Conservation (phyloP, 805 yeast genomes). For the Debaryomyces hansenii region DNA sequence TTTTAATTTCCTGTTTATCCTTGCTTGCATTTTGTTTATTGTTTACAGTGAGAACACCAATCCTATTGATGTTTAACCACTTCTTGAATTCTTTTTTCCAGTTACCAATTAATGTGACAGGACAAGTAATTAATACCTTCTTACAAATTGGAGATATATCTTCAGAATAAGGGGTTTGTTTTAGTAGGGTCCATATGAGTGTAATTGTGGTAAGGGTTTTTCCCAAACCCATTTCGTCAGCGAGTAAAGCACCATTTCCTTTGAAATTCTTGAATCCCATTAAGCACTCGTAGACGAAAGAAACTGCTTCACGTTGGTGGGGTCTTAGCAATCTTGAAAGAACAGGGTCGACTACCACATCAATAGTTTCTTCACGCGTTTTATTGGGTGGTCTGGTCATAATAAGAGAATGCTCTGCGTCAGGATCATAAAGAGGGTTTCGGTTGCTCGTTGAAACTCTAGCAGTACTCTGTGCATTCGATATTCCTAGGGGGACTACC, state of each 20-base stretch:
- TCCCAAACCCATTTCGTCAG: slow-evolving; percentile 93
- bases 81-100: slow-evolving; percentile 89
- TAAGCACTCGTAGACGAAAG: slow-evolving; percentile 78
- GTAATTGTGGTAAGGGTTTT: slow-evolving; percentile 81
- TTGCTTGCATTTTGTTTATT: slow-evolving; percentile 48
- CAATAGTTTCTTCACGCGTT: slow-evolving; percentile 13
- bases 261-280: slow-evolving; percentile 60
- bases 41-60: slow-evolving; percentile 66
- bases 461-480: background rate
- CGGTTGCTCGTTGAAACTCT: background rate
- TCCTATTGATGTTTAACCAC: slow-evolving; percentile 71
- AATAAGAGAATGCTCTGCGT: slow-evolving; percentile 3
- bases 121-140: slow-evolving; percentile 81
- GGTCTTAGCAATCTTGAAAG: slow-evolving; percentile 60
- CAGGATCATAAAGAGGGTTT: background rate
- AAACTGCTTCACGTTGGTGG: slow-evolving; percentile 85
- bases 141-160: slow-evolving; percentile 39
- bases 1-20: slow-evolving; percentile 56
- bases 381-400: slow-evolving; percentile 9
- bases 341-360: slow-evolving; percentile 62
- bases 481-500: background rate
- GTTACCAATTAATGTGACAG: slow-evolving; percentile 82
- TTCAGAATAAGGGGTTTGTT: slow-evolving; percentile 51
- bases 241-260: slow-evolving; percentile 75
- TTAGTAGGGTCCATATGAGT: slow-evolving; percentile 77